A percentile compares a stretch with the other conserved stretches of the same genome.
These are phyloP conservation scores for Metschnikowia gelsemii DNA, from an alignment of 805 yeast species.

Conservation along the genomic window DNA sequence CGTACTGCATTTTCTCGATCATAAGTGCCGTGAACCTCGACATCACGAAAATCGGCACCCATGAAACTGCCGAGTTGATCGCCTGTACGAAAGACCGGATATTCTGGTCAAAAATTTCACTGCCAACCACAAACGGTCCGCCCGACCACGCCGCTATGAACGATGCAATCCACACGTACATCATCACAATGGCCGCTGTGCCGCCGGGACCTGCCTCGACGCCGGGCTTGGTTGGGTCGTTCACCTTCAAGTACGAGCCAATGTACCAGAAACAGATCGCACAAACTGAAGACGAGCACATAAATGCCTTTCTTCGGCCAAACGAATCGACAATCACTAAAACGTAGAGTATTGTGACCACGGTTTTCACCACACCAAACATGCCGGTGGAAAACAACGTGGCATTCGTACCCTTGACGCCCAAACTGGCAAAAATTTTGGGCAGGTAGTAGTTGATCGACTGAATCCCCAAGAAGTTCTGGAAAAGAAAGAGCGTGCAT, in stretches of 20 bases:
- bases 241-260: slow-evolving; percentile 36
- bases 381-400: slow-evolving; percentile 40
- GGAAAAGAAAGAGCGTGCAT: slow-evolving; percentile 34
- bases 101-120: slow-evolving; percentile 41
- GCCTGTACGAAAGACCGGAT: slow-evolving; percentile 42
- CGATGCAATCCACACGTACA: slow-evolving; percentile 44
- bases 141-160: slow-evolving; percentile 43
- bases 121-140: slow-evolving; percentile 41
- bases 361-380: slow-evolving; percentile 40
- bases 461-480: slow-evolving; percentile 42
- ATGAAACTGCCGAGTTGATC: slow-evolving; percentile 40
- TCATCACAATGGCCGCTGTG: slow-evolving; percentile 39
- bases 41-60: slow-evolving; percentile 42
- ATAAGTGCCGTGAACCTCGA: slow-evolving; percentile 34
- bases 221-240: slow-evolving; percentile 35
- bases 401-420: slow-evolving; percentile 39
- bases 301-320: slow-evolving; percentile 37
- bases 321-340: slow-evolving; percentile 36
- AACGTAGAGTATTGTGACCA: slow-evolving; percentile 35
- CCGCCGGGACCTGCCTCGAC: slow-evolving; percentile 39
- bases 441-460: slow-evolving; percentile 42
- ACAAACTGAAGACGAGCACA: slow-evolving; percentile 35
- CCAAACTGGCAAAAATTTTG: slow-evolving; percentile 33
- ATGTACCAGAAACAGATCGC: slow-evolving; percentile 41
- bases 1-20: slow-evolving; percentile 37